Percentiles rank a stretch among this genome's conserved stretches.
Conservation (phyloP, 2,329 filamentous ascomycete species). For the Byssothecium circinans region DNA sequence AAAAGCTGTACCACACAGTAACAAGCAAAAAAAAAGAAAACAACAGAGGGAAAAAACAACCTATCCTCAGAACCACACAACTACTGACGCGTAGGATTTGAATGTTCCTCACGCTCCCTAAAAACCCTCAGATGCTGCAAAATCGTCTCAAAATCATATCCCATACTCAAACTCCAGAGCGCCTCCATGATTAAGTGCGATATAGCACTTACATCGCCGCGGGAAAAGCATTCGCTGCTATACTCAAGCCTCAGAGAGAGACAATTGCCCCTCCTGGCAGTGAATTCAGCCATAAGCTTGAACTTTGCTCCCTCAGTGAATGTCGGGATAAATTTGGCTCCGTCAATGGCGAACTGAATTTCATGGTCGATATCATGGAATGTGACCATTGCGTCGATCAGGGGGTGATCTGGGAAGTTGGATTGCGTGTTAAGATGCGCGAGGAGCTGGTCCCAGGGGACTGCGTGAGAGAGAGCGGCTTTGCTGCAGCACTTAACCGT, state of each 20-base stretch:
- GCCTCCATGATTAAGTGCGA: too few species aligned
- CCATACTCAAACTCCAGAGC: too few species aligned
- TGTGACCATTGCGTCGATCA: slow-evolving; percentile 5
- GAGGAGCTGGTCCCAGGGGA: not conserved
- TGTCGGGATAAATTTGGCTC: slow-evolving; percentile 6
- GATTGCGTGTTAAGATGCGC: not conserved
- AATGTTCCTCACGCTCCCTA: too few species aligned
- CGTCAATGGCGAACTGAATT: slow-evolving; percentile 6
- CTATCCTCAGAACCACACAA: too few species aligned
- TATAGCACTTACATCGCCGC: too few species aligned
- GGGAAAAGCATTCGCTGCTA: slow-evolving; percentile 10
- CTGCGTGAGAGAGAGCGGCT: not conserved
- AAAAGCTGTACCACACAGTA: too few species aligned
- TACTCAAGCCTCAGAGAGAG: slow-evolving; percentile 16
- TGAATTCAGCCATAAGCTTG: slow-evolving; percentile 23
- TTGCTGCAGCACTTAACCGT: not conserved
- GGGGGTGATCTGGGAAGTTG: not conserved
- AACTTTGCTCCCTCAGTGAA: slow-evolving; percentile 26
- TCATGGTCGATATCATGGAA: not conserved
- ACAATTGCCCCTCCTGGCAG: not conserved
- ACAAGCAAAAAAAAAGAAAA: too few species aligned
- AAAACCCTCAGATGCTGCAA: too few species aligned
- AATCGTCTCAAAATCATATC: too few species aligned
- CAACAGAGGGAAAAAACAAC: too few species aligned
- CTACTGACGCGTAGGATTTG: too few species aligned